Base-by-base conservation (phyloP, 169 alveolate genomes). In the Plasmodium chabaudi region DNA sequence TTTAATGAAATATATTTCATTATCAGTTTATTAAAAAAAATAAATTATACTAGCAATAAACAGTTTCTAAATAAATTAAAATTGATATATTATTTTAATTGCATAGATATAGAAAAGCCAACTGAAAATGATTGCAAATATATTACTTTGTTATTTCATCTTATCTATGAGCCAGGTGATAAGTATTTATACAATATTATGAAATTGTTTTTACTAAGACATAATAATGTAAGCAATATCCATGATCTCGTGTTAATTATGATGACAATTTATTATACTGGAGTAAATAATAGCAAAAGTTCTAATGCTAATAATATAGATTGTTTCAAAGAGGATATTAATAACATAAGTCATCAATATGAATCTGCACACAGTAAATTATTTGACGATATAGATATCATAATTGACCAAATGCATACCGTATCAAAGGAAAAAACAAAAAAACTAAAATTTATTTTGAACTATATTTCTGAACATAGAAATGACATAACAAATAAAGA, bases 71-170 rank as follows among this genome's bases (percentile, higher is more conserved):
- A 82, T 49, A 82, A 67, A 23, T 53, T 82, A 27, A 82, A 82
- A 19, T 56, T 82, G 56, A 23, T 82, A 49, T 82, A 55, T 56
- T 82, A 82, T 67, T 82, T 82, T 82, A 82, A 82, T 49, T 55
- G 72, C 27, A 82, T 82, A 53, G 46, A 51, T 27, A 2, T 82
- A 23, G 90, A 82, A 27, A 55, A 47, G 2, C 67, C 63, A 56
- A 82, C 6, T 67, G 84, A 65, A 23, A 82, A 60, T 60, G 67
- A 82, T 71, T 65, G 46, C 34, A 82, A 67, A 47, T 61, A 82
- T 67, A 34, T 65, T 46, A 82, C 90, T 46, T 70, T 82, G 9
- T 70, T 82, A 19, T 82, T 82, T 49, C 55, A 65, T 19, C 19
- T 53, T 27, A 67, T 82, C 68, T 82, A 82, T 25, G 65, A 82